phyloP scores from a whole-genome alignment of 768 basidiomycete genomes.

The Tylopilus cervinicoccineus region DNA sequence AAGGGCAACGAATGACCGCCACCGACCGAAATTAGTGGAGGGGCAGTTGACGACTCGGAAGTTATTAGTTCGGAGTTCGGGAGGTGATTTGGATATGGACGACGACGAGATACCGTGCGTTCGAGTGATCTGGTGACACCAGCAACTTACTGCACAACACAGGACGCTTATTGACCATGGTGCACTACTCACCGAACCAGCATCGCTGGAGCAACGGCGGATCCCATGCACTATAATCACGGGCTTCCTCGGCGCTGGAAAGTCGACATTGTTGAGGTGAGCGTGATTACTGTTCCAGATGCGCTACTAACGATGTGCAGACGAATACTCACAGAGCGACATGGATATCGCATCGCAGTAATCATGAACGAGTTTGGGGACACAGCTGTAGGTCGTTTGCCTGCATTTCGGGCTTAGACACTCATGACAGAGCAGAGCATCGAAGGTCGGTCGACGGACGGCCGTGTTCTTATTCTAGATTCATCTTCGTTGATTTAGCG shows the following conservation, averaged over 20 bases:
- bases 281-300: not conserved
- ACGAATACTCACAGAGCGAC: slow-evolving; percentile 86
- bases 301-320: slow-evolving; percentile 31
- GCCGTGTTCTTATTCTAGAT: not conserved
- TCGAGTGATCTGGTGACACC: not conserved
- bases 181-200: not conserved
- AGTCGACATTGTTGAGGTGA: slow-evolving; percentile 85
- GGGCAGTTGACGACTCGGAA: slow-evolving; percentile 16
- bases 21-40: not conserved
- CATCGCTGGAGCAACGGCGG: slow-evolving; percentile 22
- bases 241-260: slow-evolving; percentile 93
- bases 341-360: slow-evolving; percentile 95
- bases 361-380: slow-evolving; percentile 99
- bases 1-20: not conserved
- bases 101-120: slow-evolving; percentile 62
- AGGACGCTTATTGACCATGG: slow-evolving; percentile 33
- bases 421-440: slow-evolving; percentile 60
- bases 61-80: slow-evolving; percentile 26
- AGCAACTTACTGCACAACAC: slow-evolving; percentile 7
- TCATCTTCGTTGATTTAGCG: slow-evolving; percentile 42
- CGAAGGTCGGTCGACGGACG: slow-evolving; percentile 56
- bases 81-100: slow-evolving; percentile 34
- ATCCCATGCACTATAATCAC: slow-evolving; percentile 94
- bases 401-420: slow-evolving; percentile 11
- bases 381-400: slow-evolving; percentile 61